Base-by-base conservation (phyloP, 2,329 filamentous ascomycete species). In the Proliferodiscus dingleyae region DNA sequence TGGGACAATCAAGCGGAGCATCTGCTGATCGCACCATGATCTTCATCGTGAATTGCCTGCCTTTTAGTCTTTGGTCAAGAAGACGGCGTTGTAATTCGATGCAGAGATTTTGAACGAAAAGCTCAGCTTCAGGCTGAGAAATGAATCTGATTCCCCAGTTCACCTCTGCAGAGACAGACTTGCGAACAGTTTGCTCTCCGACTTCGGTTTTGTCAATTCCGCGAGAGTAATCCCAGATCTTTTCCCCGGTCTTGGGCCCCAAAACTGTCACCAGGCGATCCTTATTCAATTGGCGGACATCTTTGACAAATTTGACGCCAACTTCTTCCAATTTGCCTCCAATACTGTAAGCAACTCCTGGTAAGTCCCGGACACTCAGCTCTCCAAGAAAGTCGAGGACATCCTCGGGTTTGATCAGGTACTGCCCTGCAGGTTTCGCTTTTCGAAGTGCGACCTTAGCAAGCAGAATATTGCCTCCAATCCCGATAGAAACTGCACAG, bases 111-210 rank as follows among this genome's bases (percentile, higher is more conserved):
- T 80, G 72, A 23, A 97, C 77, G 63, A 98, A 98, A 53, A 94
- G 88, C 48, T 97, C 91, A 0, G 89, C 90, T 66, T 98, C 91
- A n/a, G 80, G 76, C 60, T 96, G 89, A 49, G 78, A 94, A 55
- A 93, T 81, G 62, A 98, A 98, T 5, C 93, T 83, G 45, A 98
- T 95, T 2, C 94, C 93, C 93, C 93, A 98, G 59, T 93, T 98
- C 51, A 98, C 89, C 64, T 98, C 93, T 1, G 91, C 91, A 2
- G 93, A 97, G 0, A 98, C 89, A 0, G 91, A 97, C 62, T 97
- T 98, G 43, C 93, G 82, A 13, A 88, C 73, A 0, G 85, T 80
- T 60, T 94, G 86, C 46, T 91, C 86, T 24, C 90, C 91, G 5
- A 97, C 88, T 64, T 95, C 89, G 2, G 81, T 75, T 40, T 75